A percentile compares a stretch with the other conserved stretches of the same genome.
Conservation (phyloP, 192 early-diverging fungal genomes). For the Entomortierella chlamydospora region DNA sequence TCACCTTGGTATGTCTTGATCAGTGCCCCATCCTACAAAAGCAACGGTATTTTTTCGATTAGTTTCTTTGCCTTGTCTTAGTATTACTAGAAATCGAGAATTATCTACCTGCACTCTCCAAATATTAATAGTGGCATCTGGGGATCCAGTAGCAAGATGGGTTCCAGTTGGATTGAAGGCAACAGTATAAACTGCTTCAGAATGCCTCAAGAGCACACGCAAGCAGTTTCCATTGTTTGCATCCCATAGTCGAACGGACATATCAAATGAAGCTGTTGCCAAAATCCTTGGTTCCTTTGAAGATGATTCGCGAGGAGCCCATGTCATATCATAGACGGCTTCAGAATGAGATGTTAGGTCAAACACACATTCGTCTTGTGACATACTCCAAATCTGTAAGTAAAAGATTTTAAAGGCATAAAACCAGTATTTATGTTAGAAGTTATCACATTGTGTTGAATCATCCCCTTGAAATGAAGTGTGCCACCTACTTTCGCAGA, state of each 20-base stretch:
- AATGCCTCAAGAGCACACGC: constrained; percentile 76
- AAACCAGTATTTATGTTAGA: too few relatives aligned
- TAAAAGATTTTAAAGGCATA: background rate
- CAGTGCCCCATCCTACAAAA: constrained; percentile 57
- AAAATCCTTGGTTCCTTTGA: constrained; percentile 63
- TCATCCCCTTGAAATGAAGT: too few relatives aligned
- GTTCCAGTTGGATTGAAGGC: constrained; percentile 83
- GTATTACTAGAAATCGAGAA: background rate
- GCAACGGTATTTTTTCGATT: background rate
- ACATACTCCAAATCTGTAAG: constrained; percentile 72
- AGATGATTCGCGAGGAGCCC: constrained; percentile 74
- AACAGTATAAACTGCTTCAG: constrained; percentile 76
- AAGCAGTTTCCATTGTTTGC: constrained; percentile 72
- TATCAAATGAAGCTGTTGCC: constrained; percentile 86
- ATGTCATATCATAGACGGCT: constrained; percentile 84
- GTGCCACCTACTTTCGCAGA: constrained; percentile 67
- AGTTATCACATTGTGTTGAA: too few relatives aligned
- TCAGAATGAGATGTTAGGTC: constrained; percentile 75
- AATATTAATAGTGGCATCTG: constrained; percentile 83
- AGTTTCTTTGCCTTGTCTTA: too few relatives aligned
- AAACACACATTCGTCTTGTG: constrained; percentile 66
- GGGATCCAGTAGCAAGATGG: constrained; percentile 79
- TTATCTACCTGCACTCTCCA: constrained; percentile 71
- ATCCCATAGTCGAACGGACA: constrained; percentile 90
- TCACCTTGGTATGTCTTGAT: constrained; percentile 66